A percentile compares a stretch with the other conserved stretches of the same genome.
Evolutionary conservation across 2,329 filamentous ascomycete genomes (phyloP).

Genomic region (Aureobasidium sp.): DNA sequence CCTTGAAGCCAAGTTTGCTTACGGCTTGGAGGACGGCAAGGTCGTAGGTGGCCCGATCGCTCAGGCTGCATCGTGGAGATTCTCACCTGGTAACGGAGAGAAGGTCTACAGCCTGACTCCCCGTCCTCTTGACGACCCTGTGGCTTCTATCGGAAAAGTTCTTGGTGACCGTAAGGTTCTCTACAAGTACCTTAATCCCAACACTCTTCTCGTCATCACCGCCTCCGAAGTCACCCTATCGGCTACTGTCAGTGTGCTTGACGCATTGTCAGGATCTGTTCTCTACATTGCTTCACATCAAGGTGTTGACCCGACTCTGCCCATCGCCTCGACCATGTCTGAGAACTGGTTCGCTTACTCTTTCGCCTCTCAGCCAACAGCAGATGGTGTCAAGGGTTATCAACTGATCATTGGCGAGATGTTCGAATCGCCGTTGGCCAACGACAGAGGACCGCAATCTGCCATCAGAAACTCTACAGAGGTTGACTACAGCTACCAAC

Average conservation of each 20-base stretch:
- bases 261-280: slow-evolving; percentile 75
- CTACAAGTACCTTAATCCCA: slow-evolving; percentile 95
- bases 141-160: slow-evolving; percentile 91
- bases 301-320: slow-evolving; percentile 64
- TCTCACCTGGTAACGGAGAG: slow-evolving; percentile 57
- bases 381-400: slow-evolving; percentile 63
- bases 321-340: slow-evolving; percentile 68
- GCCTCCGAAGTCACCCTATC: slow-evolving; percentile 49
- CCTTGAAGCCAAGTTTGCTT: slow-evolving; percentile 14
- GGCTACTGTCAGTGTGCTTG: slow-evolving; percentile 69
- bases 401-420: slow-evolving; percentile 81
- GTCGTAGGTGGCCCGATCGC: slow-evolving; percentile 18
- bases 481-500: slow-evolving; percentile 57
- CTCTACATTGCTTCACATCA: slow-evolving; percentile 62
- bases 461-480: slow-evolving; percentile 64
- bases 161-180: slow-evolving; percentile 85
- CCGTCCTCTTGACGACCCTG: slow-evolving; percentile 67
- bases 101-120: slow-evolving; percentile 60
- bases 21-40: slow-evolving; percentile 19
- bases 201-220: slow-evolving; percentile 68
- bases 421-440: slow-evolving; percentile 74
- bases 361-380: slow-evolving; percentile 48
- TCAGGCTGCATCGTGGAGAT: slow-evolving; percentile 53
- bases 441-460: slow-evolving; percentile 75
- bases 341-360: slow-evolving; percentile 97